Evolutionary conservation across 1,284 basidiomycete species (phyloP).

Genomic region (Austropuccinia psidii): DNA sequence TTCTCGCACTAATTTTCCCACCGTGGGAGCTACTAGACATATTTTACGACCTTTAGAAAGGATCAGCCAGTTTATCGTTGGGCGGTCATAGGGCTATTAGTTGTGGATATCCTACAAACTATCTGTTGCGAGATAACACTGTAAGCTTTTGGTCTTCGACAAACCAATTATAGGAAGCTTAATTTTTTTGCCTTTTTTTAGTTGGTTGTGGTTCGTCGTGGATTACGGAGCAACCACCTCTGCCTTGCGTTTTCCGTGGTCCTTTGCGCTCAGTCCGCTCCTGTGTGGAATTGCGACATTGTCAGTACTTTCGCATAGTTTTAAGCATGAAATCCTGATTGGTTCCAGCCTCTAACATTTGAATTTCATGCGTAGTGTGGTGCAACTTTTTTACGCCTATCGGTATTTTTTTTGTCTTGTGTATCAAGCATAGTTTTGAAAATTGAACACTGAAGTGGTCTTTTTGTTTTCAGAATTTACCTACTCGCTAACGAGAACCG

Average conservation of each 20-base stretch:
- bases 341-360: background rate
- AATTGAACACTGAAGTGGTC: background rate
- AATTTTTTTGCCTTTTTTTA: background rate
- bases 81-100: slow-evolving; percentile 11
- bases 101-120: slow-evolving; percentile 21
- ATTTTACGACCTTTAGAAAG: slow-evolving; percentile 29
- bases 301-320: too few relatives aligned
- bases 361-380: background rate
- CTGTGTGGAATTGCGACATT: slow-evolving; percentile 17
- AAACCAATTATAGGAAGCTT: background rate
- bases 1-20: too few relatives aligned
- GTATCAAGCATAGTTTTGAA: background rate
- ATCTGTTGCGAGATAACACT: slow-evolving; percentile 18
- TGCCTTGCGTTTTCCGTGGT: slow-evolving; percentile 2
- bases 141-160: background rate
- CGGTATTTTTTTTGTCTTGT: background rate
- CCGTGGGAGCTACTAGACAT: too few relatives aligned
- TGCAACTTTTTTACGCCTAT: slow-evolving; percentile 32
- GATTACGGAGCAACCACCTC: background rate
- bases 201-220: slow-evolving; percentile 17
- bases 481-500: background rate
- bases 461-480: slow-evolving; percentile 1
- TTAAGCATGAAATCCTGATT: too few relatives aligned
- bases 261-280: slow-evolving; percentile 16
- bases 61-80: slow-evolving; percentile 17